Evolutionary conservation across 768 basidiomycete genomes (phyloP).

Genomic region (Pleurotus salmoneostramineus): DNA sequence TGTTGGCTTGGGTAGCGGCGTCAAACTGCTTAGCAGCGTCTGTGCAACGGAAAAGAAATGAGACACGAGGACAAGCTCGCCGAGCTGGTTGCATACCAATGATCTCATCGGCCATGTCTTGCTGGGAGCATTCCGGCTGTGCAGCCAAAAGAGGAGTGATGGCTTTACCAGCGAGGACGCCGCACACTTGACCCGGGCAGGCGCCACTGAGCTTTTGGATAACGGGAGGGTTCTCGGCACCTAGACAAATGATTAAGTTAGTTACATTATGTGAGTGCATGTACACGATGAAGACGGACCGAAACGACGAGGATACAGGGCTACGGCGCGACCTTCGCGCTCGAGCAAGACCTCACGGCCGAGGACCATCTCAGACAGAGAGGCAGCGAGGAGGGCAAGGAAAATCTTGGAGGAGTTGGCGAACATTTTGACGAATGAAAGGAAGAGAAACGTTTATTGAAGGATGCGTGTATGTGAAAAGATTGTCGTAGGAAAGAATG

Average conservation of each 20-base stretch:
- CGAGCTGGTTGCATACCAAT: conserved; percentile 36
- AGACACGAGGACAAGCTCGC: background rate
- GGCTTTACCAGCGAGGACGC: conserved; percentile 43
- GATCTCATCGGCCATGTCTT: conserved; percentile 53
- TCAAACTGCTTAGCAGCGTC: conserved; percentile 53
- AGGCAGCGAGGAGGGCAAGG: conserved; percentile 17
- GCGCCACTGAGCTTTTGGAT: conserved; percentile 41
- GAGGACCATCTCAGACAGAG: conserved; percentile 18
- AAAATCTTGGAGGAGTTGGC: conserved; percentile 14
- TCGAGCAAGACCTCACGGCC: conserved; percentile 46
- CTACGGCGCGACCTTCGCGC: conserved; percentile 38
- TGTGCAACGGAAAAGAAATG: conserved; percentile 12
- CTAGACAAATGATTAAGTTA: background rate
- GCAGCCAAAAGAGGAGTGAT: conserved; percentile 49
- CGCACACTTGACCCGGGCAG: conserved; percentile 47
- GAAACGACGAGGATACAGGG: conserved; percentile 50
- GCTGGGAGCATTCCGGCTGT: conserved; percentile 51
- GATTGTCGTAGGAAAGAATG: conserved; percentile 3
- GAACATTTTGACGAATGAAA: conserved; percentile 17
- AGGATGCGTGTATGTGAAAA: conserved; percentile 3
- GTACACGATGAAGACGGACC: conserved; percentile 12
- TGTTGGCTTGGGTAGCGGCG: conserved; percentile 42
- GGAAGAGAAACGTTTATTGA: conserved; percentile 7
- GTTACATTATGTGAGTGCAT: no score
- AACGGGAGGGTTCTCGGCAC: conserved; percentile 45